A percentile compares a stretch with the other conserved stretches of the same genome.
Evolutionary conservation across 2,329 filamentous ascomycete genomes (phyloP).

Genomic region (Fusarium buxicola): DNA sequence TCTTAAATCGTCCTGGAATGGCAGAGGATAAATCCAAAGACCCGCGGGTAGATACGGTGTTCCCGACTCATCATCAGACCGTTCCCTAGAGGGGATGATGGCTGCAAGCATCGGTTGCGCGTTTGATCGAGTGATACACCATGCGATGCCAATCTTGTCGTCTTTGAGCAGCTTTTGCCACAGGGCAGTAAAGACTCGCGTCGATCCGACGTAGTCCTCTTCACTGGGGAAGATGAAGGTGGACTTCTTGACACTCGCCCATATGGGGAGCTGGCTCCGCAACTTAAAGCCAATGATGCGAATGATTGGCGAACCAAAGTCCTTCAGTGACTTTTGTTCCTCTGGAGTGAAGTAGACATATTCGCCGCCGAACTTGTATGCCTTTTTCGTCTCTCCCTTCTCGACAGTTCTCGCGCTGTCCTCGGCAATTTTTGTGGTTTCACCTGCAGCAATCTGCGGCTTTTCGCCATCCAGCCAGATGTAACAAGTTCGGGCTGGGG

Average conservation of each 20-base stretch:
- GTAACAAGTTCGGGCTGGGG: slow-evolving; percentile 83
- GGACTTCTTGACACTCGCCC: slow-evolving; percentile 87
- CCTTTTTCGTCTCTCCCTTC: slow-evolving; percentile 85
- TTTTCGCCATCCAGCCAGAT: slow-evolving; percentile 90
- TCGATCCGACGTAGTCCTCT: slow-evolving; percentile 88
- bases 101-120: slow-evolving; percentile 83
- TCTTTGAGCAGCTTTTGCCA: slow-evolving; percentile 86
- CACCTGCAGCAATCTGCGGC: slow-evolving; percentile 80
- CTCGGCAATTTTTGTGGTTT: slow-evolving; percentile 80
- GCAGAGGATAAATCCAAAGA: slow-evolving; percentile 88
- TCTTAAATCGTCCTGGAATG: slow-evolving; percentile 89
- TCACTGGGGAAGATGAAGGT: slow-evolving; percentile 96
- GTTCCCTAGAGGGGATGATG: slow-evolving; percentile 79
- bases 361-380: slow-evolving; percentile 95
- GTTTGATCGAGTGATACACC: slow-evolving; percentile 88
- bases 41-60: slow-evolving; percentile 82
- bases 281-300: slow-evolving; percentile 96
- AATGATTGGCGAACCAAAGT: slow-evolving; percentile 85
- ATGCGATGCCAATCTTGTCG: slow-evolving; percentile 86
- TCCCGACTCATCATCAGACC: slow-evolving; percentile 71
- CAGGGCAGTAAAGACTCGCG: slow-evolving; percentile 89
- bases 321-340: slow-evolving; percentile 80
- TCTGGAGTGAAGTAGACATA: slow-evolving; percentile 87
- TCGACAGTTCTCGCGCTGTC: slow-evolving; percentile 82
- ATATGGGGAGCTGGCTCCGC: slow-evolving; percentile 76